phyloP scores from a whole-genome alignment of 345 rosid species.

The Euphorbia lathyris region DNA sequence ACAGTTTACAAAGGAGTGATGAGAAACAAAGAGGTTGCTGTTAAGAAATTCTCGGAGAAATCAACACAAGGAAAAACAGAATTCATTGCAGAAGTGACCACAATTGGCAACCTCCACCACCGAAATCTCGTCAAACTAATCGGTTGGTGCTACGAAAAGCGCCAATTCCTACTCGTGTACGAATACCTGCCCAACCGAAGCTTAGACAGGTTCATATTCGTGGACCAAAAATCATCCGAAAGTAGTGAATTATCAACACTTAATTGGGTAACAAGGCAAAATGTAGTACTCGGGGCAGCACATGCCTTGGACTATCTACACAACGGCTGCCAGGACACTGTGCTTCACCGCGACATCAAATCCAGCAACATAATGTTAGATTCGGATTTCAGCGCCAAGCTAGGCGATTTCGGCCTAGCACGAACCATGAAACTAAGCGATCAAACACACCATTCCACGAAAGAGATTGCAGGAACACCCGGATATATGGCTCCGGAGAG shows the following conservation, averaged over 20 bases:
- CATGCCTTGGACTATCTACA: constrained; percentile 72
- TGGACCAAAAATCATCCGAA: constrained; percentile 1
- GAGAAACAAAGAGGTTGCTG: constrained; percentile 54
- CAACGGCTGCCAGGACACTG: constrained; percentile 56
- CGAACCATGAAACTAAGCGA: constrained; percentile 53
- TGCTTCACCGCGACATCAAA: constrained; percentile 71
- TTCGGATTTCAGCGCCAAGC: constrained; percentile 47
- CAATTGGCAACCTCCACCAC: constrained; percentile 67
- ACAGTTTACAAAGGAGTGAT: constrained; percentile 63
- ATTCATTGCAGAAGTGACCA: constrained; percentile 73
- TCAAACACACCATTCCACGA: constrained; percentile 68
- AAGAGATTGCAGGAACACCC: constrained; percentile 64
- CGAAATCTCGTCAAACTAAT: constrained; percentile 64
- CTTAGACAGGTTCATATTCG: constrained; percentile 55
- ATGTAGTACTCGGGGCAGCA: constrained; percentile 49
- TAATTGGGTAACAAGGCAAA: constrained; percentile 52
- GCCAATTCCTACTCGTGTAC: constrained; percentile 57
- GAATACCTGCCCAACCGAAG: constrained; percentile 72
- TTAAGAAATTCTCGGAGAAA: constrained; percentile 58
- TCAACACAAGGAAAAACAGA: constrained; percentile 74
- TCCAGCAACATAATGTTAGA: constrained; percentile 81
- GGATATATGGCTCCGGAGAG: constrained; percentile 90
- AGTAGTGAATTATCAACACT: constrained; percentile 32
- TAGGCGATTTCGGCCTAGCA: constrained; percentile 82
- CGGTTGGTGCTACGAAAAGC: constrained; percentile 73